Conservation (phyloP, 768 basidiomycete species). For the Auriscalpium vulgare region DNA sequence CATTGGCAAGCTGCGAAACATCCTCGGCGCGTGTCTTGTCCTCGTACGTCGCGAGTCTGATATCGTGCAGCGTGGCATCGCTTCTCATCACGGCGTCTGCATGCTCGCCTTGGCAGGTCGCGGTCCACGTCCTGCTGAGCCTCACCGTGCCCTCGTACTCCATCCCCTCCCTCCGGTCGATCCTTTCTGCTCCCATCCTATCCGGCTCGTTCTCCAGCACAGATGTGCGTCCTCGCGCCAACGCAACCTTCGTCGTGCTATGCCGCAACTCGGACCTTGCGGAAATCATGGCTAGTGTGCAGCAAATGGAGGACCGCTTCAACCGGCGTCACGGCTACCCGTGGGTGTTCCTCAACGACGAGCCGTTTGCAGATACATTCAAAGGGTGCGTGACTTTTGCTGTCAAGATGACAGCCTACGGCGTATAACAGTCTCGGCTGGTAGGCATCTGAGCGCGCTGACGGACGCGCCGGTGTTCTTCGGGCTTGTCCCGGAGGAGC, state of each 20-base stretch:
- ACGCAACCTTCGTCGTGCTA: conserved; percentile 38
- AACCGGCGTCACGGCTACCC: conserved; percentile 76
- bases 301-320: conserved; percentile 80
- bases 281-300: conserved; percentile 56
- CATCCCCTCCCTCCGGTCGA: background rate
- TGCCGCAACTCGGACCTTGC: conserved; percentile 58
- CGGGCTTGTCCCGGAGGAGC: conserved; percentile 34
- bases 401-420: background rate
- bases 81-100: background rate
- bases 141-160: background rate
- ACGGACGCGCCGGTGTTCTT: conserved; percentile 28
- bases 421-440: background rate
- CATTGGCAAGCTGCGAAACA: too few species aligned
- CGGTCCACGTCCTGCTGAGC: background rate
- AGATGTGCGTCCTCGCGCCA: conserved; percentile 14
- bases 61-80: background rate
- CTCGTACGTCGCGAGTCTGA: too few species aligned
- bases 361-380: conserved; percentile 69
- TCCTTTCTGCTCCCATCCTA: background rate
- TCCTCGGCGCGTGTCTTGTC: too few species aligned
- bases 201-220: too few species aligned
- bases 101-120: background rate
- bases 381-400: conserved; percentile 38
- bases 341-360: conserved; percentile 86
- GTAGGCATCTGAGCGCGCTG: conserved; percentile 23